Evolutionary conservation across 495 filamentous ascomycete species (phyloP), one percentile per base, ranked within the genome.

Genomic region (Aspergillus sparsus): DNA sequence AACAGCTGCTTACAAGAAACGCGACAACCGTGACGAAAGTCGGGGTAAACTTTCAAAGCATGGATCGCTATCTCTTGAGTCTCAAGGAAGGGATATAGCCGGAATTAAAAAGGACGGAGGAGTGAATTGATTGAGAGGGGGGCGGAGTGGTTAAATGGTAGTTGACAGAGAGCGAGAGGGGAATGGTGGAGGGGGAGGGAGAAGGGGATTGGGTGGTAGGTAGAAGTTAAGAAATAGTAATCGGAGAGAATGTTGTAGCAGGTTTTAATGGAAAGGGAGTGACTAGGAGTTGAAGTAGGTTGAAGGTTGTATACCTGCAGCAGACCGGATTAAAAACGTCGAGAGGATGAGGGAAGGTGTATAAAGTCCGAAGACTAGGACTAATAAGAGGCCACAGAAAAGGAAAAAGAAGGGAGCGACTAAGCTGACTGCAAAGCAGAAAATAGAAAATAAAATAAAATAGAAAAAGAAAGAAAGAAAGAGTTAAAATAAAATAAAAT

Each of bases 361-460:
- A 60, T 62, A 60, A 63, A 56, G 56, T 59, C 55, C 61, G 55
- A 63, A 47, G 51, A 64, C 54, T 52, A 55, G 53, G 47, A 61
- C 57, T 64, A 56, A 58, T 62, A 56, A 46, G 39, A 53, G 53
- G 58, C 46, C 52, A 60, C 56, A 56, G 57, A 63, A 58, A 57
- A 62, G 60, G 61, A 50, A 62, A 64, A 41, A 55, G 50, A 58
- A 65, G 55, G 53, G 62, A 66, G 59, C 52, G 65, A 64, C 65
- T 61, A 62, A 62, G 58, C 55, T 64, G 64, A 62, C 55, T 57
- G 57, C 55, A 49, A 57, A 54, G 42, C 34, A 53, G 61, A 60
- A 60, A 60, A 55, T 60, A 61, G 55, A 33, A 62, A 62, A 45
- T 59, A 21, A 59, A 58, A 31, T 15, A 54, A 55, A 37, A 45